Percentiles rank a stretch among this genome's conserved stretches.
Conservation (phyloP, 2,329 filamentous ascomycete genomes). For the Paramyrothecium roridum region DNA sequence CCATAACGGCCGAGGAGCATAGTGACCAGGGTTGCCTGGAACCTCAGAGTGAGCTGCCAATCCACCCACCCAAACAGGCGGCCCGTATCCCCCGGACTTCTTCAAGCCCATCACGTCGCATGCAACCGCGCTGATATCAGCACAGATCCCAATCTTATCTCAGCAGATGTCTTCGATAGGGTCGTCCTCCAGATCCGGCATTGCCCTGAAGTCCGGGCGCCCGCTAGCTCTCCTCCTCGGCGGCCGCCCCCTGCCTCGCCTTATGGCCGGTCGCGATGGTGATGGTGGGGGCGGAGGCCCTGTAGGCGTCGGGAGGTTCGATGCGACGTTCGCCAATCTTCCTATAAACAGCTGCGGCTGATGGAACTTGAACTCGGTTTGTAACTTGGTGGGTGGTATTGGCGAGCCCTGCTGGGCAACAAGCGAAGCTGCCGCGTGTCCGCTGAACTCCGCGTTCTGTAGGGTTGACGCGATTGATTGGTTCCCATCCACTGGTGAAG, state of each 20-base stretch:
- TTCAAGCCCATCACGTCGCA: not conserved
- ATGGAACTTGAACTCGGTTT: constrained; percentile 21
- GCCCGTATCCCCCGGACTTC: constrained; percentile 4
- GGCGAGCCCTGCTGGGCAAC: constrained; percentile 12
- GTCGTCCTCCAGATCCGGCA: constrained; percentile 28
- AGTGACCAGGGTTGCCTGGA: no score
- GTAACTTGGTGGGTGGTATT: constrained; percentile 4
- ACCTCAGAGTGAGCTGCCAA: no score
- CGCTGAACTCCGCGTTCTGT: constrained; percentile 4
- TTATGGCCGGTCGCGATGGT: constrained; percentile 4
- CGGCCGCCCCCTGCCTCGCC: constrained; percentile 10
- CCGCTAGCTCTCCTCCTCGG: constrained; percentile 15
- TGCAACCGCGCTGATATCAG: no score
- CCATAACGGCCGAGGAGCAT: no score
- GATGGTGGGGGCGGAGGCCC: not conserved
- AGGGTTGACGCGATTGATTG: constrained; percentile 2
- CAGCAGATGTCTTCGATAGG: constrained; percentile 24
- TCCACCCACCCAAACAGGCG: no score
- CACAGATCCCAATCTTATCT: not conserved
- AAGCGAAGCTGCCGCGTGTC: constrained; percentile 8
- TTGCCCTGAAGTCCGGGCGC: constrained; percentile 27
- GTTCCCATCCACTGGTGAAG: constrained; percentile 1
- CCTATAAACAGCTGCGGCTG: constrained; percentile 29
- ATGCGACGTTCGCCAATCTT: constrained; percentile 15
- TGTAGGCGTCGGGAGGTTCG: not conserved